Base-by-base conservation (phyloP, 2,329 filamentous ascomycete genomes). In the Fonsecaea multimorphosa region DNA sequence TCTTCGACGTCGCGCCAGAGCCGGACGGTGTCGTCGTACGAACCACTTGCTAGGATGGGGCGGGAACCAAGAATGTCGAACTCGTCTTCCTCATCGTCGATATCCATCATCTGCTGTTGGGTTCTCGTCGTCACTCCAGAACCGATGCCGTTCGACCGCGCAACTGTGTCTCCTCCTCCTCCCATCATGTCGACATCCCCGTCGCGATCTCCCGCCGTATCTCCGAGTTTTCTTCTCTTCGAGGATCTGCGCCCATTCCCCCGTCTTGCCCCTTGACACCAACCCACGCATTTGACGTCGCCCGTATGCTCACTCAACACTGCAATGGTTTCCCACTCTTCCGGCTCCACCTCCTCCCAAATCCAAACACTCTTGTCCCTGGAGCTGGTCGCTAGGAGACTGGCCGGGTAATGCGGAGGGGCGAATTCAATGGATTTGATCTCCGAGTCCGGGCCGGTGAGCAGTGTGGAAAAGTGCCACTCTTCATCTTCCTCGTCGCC, bases 351-450 rank as follows among this genome's bases (percentile, higher is more conserved):
- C 76, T 98, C 95, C 79, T 99, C 95, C 95, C 95, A 99, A 73
- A 99, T 92, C 95, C 95, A 99, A 19, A 98, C 92, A 16, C 87
- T 91, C 81, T 98, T 98, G 77, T 99, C 95, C 56, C 95, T 86
- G 60, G 88, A 91, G 78, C 93, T 97, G 0, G 93, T 97, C 5
- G 95, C 95, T 3, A 99, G 85, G 73, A 92, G 86, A 84, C 68
- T 94, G 85, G 61, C 83, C 31, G 70, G 62, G 54, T 72, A 72
- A 83, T 82, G 97, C 90, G 82, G 78, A 2, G 80, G 73, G 0
- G 78, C 79, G 78, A 80, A 82, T 22, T 90, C 86, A 12, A 96
- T 87, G 32, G 86, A 88, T 78, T 99, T 99, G 78, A 99, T 91
- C 79, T 99, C 95, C 27, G 91, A 92, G 74, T 98, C 95, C 76